These are phyloP conservation scores for Tricholoma matsutake DNA, from an alignment of 768 basidiomycete species.

Conservation along the genomic window DNA sequence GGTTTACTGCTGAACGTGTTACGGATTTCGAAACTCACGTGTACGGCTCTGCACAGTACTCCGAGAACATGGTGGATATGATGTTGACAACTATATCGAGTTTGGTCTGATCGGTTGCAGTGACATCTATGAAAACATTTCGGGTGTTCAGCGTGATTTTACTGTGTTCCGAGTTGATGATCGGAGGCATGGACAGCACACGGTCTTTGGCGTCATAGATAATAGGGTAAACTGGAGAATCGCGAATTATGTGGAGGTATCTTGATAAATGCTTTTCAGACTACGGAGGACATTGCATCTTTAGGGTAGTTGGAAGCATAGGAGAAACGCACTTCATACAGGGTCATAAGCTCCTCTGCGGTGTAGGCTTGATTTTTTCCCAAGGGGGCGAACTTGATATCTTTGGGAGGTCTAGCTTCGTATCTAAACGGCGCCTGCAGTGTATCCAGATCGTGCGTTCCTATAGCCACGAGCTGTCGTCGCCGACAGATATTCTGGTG, in stretches of 20 bases:
- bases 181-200: constrained; percentile 96
- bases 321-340: constrained; percentile 74
- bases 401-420: constrained; percentile 73
- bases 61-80: constrained; percentile 95
- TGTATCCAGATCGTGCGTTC: constrained; percentile 95
- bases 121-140: constrained; percentile 96
- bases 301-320: not conserved
- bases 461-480: constrained; percentile 90
- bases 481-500: constrained; percentile 94
- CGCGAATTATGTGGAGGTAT: constrained; percentile 90
- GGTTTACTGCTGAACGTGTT: not conserved
- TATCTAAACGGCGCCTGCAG: constrained; percentile 86
- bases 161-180: constrained; percentile 96
- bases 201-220: constrained; percentile 89
- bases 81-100: constrained; percentile 95
- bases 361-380: constrained; percentile 77
- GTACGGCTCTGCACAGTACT: constrained; percentile 90
- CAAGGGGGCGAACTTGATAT: constrained; percentile 90
- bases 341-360: constrained; percentile 87
- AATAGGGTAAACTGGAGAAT: constrained; percentile 95
- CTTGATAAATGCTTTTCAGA: constrained; percentile 87
- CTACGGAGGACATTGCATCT: constrained; percentile 38
- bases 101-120: constrained; percentile 96
- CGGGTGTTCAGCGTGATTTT: constrained; percentile 93
- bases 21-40: constrained; percentile 56